A percentile compares a stretch with the other conserved stretches of the same genome.
Evolutionary conservation across 768 basidiomycete species (phyloP).

Genomic region (Lactifluus piperatus): DNA sequence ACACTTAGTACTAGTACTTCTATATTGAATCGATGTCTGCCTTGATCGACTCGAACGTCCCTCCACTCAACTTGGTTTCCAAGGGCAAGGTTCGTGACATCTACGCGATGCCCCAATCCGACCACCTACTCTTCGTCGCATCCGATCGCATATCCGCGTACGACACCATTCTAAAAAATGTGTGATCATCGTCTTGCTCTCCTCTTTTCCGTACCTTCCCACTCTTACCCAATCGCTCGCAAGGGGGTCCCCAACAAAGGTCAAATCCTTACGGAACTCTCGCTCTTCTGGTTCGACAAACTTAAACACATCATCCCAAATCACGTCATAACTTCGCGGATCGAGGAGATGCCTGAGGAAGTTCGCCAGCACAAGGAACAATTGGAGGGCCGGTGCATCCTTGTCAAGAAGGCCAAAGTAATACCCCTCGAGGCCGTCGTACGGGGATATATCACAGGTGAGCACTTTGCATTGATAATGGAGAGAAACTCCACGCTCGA

Average conservation of each 20-base stretch:
- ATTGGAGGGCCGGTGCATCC: slow-evolving; percentile 81
- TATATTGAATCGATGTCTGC: slow-evolving; percentile 22
- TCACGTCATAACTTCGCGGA: slow-evolving; percentile 73
- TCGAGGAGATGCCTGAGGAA: slow-evolving; percentile 77
- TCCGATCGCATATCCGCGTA: slow-evolving; percentile 95
- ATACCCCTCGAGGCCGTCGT: slow-evolving; percentile 94
- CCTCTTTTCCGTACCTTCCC: not conserved
- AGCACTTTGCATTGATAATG: slow-evolving; percentile 15
- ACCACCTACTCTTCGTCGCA: slow-evolving; percentile 84
- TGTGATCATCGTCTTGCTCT: slow-evolving; percentile 26
- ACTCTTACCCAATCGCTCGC: not conserved
- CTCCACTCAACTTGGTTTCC: slow-evolving; percentile 61
- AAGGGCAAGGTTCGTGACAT: slow-evolving; percentile 96
- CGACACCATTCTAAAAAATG: slow-evolving; percentile 91
- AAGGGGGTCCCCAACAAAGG: slow-evolving; percentile 96
- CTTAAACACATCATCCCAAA: slow-evolving; percentile 75
- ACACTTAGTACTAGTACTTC: too few species aligned
- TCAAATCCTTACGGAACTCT: slow-evolving; percentile 78
- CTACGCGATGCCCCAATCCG: slow-evolving; percentile 63
- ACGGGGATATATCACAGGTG: slow-evolving; percentile 93
- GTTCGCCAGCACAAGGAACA: slow-evolving; percentile 65
- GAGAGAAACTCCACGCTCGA: not conserved
- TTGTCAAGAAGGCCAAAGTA: slow-evolving; percentile 83
- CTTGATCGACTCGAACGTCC: slow-evolving; percentile 48
- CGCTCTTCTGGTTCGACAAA: slow-evolving; percentile 92